These are phyloP conservation scores for Phtheirospermum japonicum DNA, from an alignment of 257 asterid species.

Conservation along the genomic window DNA sequence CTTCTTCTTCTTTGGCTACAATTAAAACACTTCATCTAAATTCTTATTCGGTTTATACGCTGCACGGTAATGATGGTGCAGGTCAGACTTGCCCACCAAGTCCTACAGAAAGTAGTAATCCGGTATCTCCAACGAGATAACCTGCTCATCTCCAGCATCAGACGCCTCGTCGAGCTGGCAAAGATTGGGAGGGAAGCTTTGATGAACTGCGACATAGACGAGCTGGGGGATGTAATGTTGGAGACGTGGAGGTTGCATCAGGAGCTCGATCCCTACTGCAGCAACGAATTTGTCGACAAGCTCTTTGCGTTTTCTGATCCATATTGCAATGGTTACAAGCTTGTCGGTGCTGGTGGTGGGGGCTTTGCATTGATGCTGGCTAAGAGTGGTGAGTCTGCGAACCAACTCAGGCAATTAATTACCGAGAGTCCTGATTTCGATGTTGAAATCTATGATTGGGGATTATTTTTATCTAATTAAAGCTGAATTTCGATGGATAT, in stretches of 20 bases:
- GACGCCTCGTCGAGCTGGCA: constrained; percentile 83
- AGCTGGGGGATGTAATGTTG: constrained; percentile 66
- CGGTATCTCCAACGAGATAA: constrained; percentile 88
- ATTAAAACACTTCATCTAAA: background rate
- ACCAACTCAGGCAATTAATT: constrained; percentile 45
- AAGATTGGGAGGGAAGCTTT: constrained; percentile 86
- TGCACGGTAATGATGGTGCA: constrained; percentile 33
- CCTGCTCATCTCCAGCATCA: constrained; percentile 85
- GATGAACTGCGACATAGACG: constrained; percentile 77
- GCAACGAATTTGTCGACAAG: constrained; percentile 78
- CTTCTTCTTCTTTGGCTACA: no score
- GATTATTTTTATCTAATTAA: constrained; percentile 40
- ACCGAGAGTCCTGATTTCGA: constrained; percentile 46
- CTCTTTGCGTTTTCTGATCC: constrained; percentile 64
- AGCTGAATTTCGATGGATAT: constrained; percentile 16
- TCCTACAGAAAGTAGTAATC: constrained; percentile 91
- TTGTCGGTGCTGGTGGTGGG: constrained; percentile 98
- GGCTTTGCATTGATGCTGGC: constrained; percentile 87
- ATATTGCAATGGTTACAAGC: constrained; percentile 82
- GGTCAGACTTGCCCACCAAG: constrained; percentile 93
- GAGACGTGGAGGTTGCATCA: constrained; percentile 98
- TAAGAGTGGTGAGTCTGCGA: constrained; percentile 64
- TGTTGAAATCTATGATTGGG: constrained; percentile 70
- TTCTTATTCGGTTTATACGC: background rate
- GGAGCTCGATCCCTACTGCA: constrained; percentile 95